phyloP scores from a whole-genome alignment of 2,329 filamentous ascomycete genomes.

The Clonostachys rhizophaga region DNA sequence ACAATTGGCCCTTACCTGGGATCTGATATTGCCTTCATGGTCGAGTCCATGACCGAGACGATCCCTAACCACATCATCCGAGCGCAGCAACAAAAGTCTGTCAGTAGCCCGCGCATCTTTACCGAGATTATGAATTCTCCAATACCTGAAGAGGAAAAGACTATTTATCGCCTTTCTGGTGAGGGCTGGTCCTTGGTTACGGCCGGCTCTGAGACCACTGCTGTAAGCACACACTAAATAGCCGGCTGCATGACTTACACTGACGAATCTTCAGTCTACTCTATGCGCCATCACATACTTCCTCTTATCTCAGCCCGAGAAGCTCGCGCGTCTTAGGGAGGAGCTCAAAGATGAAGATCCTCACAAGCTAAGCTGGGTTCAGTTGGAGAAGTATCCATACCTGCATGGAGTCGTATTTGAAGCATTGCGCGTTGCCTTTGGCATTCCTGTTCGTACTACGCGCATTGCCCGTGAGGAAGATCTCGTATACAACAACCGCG shows the following conservation, averaged over 20 bases:
- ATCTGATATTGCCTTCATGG: conserved; percentile 8
- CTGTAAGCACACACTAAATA: conserved; percentile 11
- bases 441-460: conserved; percentile 15
- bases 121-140: conserved; percentile 14
- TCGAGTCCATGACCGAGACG: conserved; percentile 7
- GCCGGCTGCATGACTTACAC: too few relatives aligned
- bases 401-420: conserved; percentile 29
- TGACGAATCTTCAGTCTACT: conserved; percentile 8
- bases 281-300: conserved; percentile 26
- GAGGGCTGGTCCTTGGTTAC: conserved; percentile 28
- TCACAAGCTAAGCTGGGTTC: conserved; percentile 15
- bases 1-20: conserved; percentile 1
- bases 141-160: conserved; percentile 27
- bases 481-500: conserved; percentile 15
- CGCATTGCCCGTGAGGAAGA: conserved; percentile 17
- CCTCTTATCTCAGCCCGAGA: conserved; percentile 22
- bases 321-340: conserved; percentile 15
- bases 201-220: conserved; percentile 31
- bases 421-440: conserved; percentile 24
- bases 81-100: not conserved
- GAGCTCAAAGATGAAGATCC: conserved; percentile 20
- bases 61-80: conserved; percentile 1
- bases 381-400: conserved; percentile 28
- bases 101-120: conserved; percentile 1
- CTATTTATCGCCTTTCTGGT: conserved; percentile 20